These are phyloP conservation scores for Yamadazyma scolyti DNA, from an alignment of 805 yeast genomes.

Conservation along the genomic window DNA sequence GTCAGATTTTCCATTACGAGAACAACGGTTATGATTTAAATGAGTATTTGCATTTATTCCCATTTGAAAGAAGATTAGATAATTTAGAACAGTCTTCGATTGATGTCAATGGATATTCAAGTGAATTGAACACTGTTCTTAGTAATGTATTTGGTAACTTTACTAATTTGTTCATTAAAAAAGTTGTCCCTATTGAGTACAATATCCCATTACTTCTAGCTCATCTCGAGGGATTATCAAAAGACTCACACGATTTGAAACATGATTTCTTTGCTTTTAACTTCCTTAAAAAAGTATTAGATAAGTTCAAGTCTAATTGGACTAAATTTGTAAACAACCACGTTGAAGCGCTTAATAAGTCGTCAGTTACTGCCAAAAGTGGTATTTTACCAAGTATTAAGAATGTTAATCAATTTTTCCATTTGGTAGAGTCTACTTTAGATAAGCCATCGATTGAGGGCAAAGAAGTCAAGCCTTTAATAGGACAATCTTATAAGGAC, in stretches of 20 bases:
- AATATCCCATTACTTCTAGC: conserved; percentile 30
- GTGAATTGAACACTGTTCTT: conserved; percentile 43
- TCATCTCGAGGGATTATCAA: conserved; percentile 23
- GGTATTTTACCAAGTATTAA: conserved; percentile 32
- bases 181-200: conserved; percentile 33
- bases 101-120: conserved; percentile 44
- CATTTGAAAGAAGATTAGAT: conserved; percentile 33
- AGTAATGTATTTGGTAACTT: conserved; percentile 43
- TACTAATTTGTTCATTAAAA: conserved; percentile 31
- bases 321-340: conserved; percentile 54
- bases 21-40: conserved; percentile 24
- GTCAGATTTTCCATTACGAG: conserved; percentile 40
- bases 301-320: conserved; percentile 56
- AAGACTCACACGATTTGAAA: conserved; percentile 45
- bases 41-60: conserved; percentile 22
- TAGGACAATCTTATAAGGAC: conserved; percentile 27
- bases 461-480: conserved; percentile 17
- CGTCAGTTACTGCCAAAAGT: conserved; percentile 32
- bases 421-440: conserved; percentile 30
- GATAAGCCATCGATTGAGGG: conserved; percentile 17
- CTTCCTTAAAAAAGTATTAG: conserved; percentile 48
- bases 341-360: conserved; percentile 32
- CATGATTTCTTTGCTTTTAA: conserved; percentile 60
- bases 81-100: conserved; percentile 16
- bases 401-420: conserved; percentile 29